Evolutionary conservation across 1,139 yeast genomes (phyloP).

Genomic region (Suhomyces panamericanus): DNA sequence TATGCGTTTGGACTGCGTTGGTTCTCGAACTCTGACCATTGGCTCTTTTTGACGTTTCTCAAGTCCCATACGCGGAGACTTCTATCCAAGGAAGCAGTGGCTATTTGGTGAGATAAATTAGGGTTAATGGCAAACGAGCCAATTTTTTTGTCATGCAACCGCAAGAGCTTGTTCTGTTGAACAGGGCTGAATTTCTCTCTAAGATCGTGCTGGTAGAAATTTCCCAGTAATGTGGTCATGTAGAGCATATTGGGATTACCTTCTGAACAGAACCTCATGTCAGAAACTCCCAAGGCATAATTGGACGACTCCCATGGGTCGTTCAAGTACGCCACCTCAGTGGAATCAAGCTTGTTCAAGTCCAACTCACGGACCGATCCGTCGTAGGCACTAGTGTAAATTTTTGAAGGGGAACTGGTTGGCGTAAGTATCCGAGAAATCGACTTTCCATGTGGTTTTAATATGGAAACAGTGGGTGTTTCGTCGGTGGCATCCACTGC

Average conservation of each 20-base stretch:
- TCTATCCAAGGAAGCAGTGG: constrained; percentile 87
- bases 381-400: constrained; percentile 79
- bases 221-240: constrained; percentile 77
- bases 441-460: constrained; percentile 76
- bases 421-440: constrained; percentile 64
- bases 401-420: constrained; percentile 48
- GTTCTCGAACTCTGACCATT: constrained; percentile 40
- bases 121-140: constrained; percentile 89
- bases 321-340: constrained; percentile 55
- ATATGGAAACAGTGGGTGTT: constrained; percentile 55
- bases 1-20: constrained; percentile 51
- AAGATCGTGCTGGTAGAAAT: constrained; percentile 68
- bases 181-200: constrained; percentile 46
- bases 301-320: constrained; percentile 47
- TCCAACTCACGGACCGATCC: constrained; percentile 80
- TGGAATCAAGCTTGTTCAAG: constrained; percentile 56
- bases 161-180: constrained; percentile 36
- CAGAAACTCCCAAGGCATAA: constrained; percentile 56
- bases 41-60: constrained; percentile 46
- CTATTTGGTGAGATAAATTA: constrained; percentile 53
- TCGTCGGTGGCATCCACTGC: constrained; percentile 51
- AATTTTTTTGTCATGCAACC: constrained; percentile 85
- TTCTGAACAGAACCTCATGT: constrained; percentile 53
- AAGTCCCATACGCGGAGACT: constrained; percentile 85
- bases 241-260: constrained; percentile 53